These are phyloP conservation scores for Scedosporium boydii DNA, from an alignment of 2,329 filamentous ascomycete species.

Conservation along the genomic window DNA sequence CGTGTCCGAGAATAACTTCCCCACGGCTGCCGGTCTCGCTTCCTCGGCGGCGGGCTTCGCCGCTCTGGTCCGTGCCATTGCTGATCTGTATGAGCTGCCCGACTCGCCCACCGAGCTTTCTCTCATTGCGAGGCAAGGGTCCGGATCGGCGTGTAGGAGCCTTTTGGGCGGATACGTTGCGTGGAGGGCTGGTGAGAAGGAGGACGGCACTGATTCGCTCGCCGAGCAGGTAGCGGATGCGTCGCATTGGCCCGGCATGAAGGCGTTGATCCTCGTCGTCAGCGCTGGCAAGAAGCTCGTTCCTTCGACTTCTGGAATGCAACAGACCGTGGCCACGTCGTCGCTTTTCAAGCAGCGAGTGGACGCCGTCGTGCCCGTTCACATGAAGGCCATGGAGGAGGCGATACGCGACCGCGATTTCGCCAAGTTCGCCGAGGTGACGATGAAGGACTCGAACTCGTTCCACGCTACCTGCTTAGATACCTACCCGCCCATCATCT, in stretches of 20 bases:
- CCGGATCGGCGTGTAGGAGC: slow-evolving; percentile 86
- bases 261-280: slow-evolving; percentile 81
- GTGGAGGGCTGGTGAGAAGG: slow-evolving; percentile 70
- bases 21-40: slow-evolving; percentile 84
- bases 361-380: slow-evolving; percentile 63
- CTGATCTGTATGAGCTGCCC: slow-evolving; percentile 80
- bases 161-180: slow-evolving; percentile 94
- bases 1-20: slow-evolving; percentile 98
- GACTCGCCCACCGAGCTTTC: slow-evolving; percentile 75
- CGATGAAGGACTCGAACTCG: slow-evolving; percentile 93
- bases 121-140: slow-evolving; percentile 84
- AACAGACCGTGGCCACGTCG: slow-evolving; percentile 87
- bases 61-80: slow-evolving; percentile 72
- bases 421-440: slow-evolving; percentile 74
- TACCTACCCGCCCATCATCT: slow-evolving; percentile 95
- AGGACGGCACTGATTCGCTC: slow-evolving; percentile 76
- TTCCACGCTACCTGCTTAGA: slow-evolving; percentile 95
- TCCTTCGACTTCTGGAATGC: slow-evolving; percentile 88
- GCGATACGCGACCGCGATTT: slow-evolving; percentile 76
- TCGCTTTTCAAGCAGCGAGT: slow-evolving; percentile 76
- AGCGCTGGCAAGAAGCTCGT: slow-evolving; percentile 95
- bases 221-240: slow-evolving; percentile 84
- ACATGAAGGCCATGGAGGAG: slow-evolving; percentile 78
- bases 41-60: slow-evolving; percentile 63
- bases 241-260: slow-evolving; percentile 91